Evolutionary conservation across 2,329 filamentous ascomycete genomes (phyloP).

Genomic region (Ophiostoma sp.): DNA sequence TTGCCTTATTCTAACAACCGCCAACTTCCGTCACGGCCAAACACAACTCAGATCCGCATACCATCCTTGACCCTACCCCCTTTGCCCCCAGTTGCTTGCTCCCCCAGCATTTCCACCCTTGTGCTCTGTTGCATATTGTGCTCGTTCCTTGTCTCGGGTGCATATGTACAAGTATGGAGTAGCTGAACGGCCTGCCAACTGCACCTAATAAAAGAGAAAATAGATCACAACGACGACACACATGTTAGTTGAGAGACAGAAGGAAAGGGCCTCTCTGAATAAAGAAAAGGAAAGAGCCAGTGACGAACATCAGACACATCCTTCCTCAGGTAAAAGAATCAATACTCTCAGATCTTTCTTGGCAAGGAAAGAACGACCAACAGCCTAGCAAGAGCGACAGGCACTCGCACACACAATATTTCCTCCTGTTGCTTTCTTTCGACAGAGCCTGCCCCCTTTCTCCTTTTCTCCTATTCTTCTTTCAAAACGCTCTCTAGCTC

Average conservation of each 20-base stretch:
- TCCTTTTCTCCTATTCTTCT: neutral
- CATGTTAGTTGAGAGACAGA: too few species aligned
- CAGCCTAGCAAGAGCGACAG: neutral
- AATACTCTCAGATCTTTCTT: neutral
- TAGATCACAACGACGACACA: neutral
- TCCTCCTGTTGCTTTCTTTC: neutral
- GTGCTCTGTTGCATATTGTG: neutral
- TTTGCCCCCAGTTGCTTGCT: neutral
- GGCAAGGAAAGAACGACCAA: neutral
- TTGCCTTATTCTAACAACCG: neutral
- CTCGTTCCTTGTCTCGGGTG: conserved; percentile 9
- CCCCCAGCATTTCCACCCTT: neutral
- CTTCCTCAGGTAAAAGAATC: neutral
- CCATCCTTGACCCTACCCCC: neutral
- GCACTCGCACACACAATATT: neutral
- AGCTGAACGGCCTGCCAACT: neutral
- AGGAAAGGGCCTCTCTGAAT: neutral
- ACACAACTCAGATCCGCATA: neutral
- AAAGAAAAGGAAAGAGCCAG: neutral
- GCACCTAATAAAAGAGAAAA: neutral
- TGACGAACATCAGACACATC: neutral
- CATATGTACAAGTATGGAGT: neutral
- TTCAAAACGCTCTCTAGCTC: neutral
- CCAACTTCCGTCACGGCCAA: neutral
- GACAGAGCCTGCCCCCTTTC: neutral